Evolutionary conservation across 2,329 filamentous ascomycete species (phyloP).

Genomic region (Talaromyces sp.): DNA sequence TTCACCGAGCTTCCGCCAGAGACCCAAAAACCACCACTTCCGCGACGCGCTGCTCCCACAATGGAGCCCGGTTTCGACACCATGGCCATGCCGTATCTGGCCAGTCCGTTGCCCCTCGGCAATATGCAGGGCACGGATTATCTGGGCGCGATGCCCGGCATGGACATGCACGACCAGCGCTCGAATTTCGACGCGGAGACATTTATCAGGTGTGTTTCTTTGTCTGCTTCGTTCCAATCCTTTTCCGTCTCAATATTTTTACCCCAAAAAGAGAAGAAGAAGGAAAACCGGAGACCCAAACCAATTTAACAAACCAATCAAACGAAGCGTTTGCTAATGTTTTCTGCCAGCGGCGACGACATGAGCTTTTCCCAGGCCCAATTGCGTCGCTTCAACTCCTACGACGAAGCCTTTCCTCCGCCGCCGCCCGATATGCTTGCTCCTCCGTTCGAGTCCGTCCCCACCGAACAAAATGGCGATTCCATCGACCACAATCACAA

Average conservation of each 20-base stretch:
- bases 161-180: conserved; percentile 54
- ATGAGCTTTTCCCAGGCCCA: conserved; percentile 43
- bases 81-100: conserved; percentile 59
- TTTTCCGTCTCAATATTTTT: too few species aligned
- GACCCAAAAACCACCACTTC: too few species aligned
- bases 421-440: conserved; percentile 37
- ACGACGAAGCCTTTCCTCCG: conserved; percentile 44
- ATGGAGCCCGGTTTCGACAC: conserved; percentile 56
- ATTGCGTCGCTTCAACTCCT: conserved; percentile 46
- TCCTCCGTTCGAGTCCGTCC: conserved; percentile 36
- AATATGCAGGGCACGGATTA: conserved; percentile 46
- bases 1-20: conserved; percentile 1
- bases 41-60: conserved; percentile 15
- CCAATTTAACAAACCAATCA: too few species aligned
- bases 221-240: too few species aligned
- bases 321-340: background rate
- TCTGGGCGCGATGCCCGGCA: conserved; percentile 44
- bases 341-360: conserved; percentile 48
- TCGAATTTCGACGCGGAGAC: conserved; percentile 57
- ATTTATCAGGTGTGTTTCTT: conserved; percentile 52
- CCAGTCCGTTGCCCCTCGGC: conserved; percentile 52
- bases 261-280: background rate
- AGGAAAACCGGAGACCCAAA: too few species aligned
- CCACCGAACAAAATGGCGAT: conserved; percentile 39
- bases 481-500: conserved; percentile 63